Evolutionary conservation across 805 yeast genomes (phyloP), one percentile per base, ranked within the genome.

Genomic region (Ogataea henricii): DNA sequence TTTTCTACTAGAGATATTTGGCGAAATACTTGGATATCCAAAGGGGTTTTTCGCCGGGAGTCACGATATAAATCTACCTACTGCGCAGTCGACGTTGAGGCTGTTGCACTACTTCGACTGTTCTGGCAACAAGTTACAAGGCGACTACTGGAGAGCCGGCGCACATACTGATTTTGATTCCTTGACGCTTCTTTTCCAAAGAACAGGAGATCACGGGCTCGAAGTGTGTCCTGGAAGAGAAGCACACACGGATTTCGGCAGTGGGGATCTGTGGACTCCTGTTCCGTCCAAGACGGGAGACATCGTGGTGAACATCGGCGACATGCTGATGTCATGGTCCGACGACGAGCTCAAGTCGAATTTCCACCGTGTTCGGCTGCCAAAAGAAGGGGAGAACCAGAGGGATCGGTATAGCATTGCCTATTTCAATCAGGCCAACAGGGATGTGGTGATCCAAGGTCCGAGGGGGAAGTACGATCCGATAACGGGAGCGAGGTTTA

Each of bases 311-410:
- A 67, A 68, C 40, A 67, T 68, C 39, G 71, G 72, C 10, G 71
- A 68, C 47, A 66, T 67, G 71, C 49, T 68, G 38, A 68, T 68
- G 72, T 64, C 70, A 18, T 68, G 71, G 71, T 58, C 66, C 3
- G 71, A 68, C 47, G 71, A 64, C 42, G 47, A 47, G 14, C 49
- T 64, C 43, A 67, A 67, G 47, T 65, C 69, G 3, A 68, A 64
- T 45, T 68, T 66, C 49, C 71, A 66, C 51, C 59, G 72, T 41
- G 72, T 68, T 14, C 53, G 69, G 48, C 50, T 60, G 3, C 67
- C 70, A 6, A 36, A 36, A 3, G 47, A 51, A 3, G 66, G 50
- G 13, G 68, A 64, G 44, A 59, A 65, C 37, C 65, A 59, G 41
- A 46, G 34, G 16, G 66, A 62, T 16, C 51, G 72, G 36, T 68